Percentiles rank a stretch among this genome's conserved stretches.
These are phyloP conservation scores for Nemophila menziesii DNA, from an alignment of 257 asterid genomes.

Conservation along the genomic window DNA sequence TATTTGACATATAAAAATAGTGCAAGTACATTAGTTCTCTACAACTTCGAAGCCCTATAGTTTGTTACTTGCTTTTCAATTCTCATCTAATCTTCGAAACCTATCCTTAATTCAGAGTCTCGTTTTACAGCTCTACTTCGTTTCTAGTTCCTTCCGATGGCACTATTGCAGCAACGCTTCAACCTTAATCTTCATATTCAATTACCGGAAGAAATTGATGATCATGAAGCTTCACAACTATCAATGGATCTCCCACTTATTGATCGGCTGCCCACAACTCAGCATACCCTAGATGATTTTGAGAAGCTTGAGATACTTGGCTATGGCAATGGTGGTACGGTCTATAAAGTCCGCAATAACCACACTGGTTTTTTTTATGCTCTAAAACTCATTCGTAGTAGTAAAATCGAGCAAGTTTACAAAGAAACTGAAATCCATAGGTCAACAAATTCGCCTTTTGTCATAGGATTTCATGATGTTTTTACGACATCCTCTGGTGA, in stretches of 20 bases:
- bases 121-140: too few relatives aligned
- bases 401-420: background rate
- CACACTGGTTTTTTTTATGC: background rate
- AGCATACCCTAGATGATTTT: background rate
- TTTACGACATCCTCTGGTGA: background rate
- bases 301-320: constrained; percentile 7
- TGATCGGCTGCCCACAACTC: too few relatives aligned
- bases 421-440: constrained; percentile 5
- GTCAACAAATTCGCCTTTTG: background rate
- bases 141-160: too few relatives aligned
- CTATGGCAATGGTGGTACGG: constrained; percentile 1
- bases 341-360: constrained; percentile 5
- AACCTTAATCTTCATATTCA: background rate
- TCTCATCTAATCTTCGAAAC: too few relatives aligned
- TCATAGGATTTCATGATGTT: background rate
- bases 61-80: too few relatives aligned
- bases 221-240: too few relatives aligned
- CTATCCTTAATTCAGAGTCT: too few relatives aligned
- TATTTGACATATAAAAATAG: too few relatives aligned
- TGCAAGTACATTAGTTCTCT: too few relatives aligned
- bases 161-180: background rate
- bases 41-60: too few relatives aligned
- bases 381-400: background rate
- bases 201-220: background rate
- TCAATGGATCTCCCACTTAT: too few relatives aligned